Percentiles rank a stretch among this genome's conserved stretches.
Conservation (phyloP, 1,284 basidiomycete genomes). For the Ustilago hordei region DNA sequence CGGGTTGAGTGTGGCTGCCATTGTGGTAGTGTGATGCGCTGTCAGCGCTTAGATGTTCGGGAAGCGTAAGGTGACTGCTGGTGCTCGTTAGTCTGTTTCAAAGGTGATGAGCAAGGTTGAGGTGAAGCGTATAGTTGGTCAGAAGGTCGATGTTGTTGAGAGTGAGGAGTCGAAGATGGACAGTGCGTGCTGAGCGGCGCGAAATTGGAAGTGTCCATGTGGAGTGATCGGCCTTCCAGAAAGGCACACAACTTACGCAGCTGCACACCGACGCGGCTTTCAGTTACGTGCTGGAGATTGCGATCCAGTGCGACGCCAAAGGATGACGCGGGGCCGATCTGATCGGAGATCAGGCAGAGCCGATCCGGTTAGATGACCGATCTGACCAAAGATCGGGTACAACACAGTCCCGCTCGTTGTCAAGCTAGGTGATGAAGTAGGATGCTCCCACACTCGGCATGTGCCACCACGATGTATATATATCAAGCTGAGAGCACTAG, state of each 20-base stretch:
- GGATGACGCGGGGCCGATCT: no score
- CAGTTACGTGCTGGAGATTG: slow-evolving; percentile 3
- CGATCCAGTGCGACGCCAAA: no score
- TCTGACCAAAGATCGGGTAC: no score
- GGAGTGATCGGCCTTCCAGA: slow-evolving; percentile 41
- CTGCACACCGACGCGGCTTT: slow-evolving; percentile 8
- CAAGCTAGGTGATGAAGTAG: no score
- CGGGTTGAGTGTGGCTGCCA: slow-evolving; percentile 18
- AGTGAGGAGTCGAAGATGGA: slow-evolving; percentile 14
- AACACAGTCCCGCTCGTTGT: no score
- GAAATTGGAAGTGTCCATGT: slow-evolving; percentile 16
- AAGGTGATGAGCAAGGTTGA: neutral
- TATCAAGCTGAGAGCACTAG: no score
- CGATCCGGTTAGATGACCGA: no score
- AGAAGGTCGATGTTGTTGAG: slow-evolving; percentile 4
- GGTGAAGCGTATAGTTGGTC: neutral
- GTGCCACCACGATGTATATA: no score
- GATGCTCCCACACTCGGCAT: no score
- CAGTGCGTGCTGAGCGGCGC: slow-evolving; percentile 18
- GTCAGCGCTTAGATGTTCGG: neutral
- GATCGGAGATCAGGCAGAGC: no score
- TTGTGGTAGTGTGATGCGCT: slow-evolving; percentile 4
- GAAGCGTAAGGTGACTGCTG: neutral
- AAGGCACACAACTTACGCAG: slow-evolving; percentile 8
- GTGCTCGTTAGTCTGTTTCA: neutral